Evolutionary conservation across 345 rosid species (phyloP).

Genomic region (Gossypium herbaceum): DNA sequence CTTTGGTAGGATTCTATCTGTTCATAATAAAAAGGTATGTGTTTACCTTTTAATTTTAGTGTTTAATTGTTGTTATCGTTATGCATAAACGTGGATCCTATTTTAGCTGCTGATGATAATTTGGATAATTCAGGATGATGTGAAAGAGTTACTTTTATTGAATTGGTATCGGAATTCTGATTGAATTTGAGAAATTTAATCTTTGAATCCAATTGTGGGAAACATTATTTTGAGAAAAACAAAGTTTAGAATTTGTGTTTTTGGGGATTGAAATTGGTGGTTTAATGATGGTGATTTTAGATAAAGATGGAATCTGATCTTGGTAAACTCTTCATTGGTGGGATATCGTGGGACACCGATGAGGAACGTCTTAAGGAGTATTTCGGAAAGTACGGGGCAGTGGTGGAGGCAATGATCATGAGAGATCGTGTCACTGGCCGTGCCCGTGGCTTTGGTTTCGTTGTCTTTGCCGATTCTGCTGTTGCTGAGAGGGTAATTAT

Average conservation of each 20-base stretch:
- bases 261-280: conserved; percentile 24
- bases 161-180: not conserved
- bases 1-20: conserved; percentile 56
- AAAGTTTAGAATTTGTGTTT: not conserved
- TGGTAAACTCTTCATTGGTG: conserved; percentile 98
- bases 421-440: conserved; percentile 93
- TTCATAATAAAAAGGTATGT: conserved; percentile 38
- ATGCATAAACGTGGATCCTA: conserved; percentile 1
- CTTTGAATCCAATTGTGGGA: conserved; percentile 4
- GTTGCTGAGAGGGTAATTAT: conserved; percentile 87
- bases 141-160: not conserved
- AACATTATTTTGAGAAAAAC: not conserved
- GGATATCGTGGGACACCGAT: conserved; percentile 98
- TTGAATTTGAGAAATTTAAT: not conserved
- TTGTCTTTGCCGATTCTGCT: conserved; percentile 83
- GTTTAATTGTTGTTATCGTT: conserved; percentile 22
- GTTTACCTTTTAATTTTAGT: conserved; percentile 13
- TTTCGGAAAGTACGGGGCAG: conserved; percentile 79
- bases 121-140: conserved; percentile 15
- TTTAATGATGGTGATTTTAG: conserved; percentile 40
- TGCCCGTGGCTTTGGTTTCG: conserved; percentile 96
- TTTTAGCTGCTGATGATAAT: not conserved
- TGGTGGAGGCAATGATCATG: conserved; percentile 95
- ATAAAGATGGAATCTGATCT: conserved; percentile 92
- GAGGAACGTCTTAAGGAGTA: conserved; percentile 88